Evolutionary conservation across 78 protist genomes (phyloP), one percentile per base, ranked within the genome.

Genomic region (Cavenderia fasciculata): DNA sequence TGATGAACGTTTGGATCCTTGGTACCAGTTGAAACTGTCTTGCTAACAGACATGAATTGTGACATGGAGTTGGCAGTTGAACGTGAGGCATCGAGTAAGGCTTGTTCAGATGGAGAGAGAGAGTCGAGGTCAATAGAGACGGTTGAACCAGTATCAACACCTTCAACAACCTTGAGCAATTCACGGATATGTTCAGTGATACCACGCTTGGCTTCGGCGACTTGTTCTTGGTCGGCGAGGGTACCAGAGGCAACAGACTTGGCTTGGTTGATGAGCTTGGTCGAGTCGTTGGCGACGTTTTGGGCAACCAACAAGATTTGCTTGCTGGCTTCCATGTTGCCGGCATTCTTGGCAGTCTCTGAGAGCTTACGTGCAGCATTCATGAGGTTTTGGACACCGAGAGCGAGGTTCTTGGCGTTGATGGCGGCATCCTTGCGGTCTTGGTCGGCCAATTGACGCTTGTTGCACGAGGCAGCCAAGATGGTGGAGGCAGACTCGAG

Each of bases 1-100:
- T 85, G 92, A 10, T 74, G 92, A 57, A 38, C 79, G 21, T 85
- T 79, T 46, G 88, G 51, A 66, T 79, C 88, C 41, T 79, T 79
- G 1, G 77, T 79, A 54, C 88, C 88, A 1, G 76, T 59, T 11
- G 59, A 38, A 16, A 79, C 40, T 2, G 38, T 79, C 46, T 79
- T 79, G n/a, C 69, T 52, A 29, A 79, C 59, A 27, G 88, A 62
- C 54, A 79, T 52, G 41, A 79, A 79, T 66, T 79, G 88, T 34
- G 88, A 79, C 88, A 79, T 79, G 38, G 69, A 79, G 54, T 79
- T 79, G 0, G 88, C 88, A 19, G 59, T 43, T 1, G 88, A 66
- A 49, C 88, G 69, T 27, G 88, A 79, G 2, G 88, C 88, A 41
- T 79, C 88, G 38, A 79, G 40, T 27, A 79, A 41, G 19, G 88